Evolutionary conservation across 306 rosid species (phyloP), one percentile per base, ranked within the genome.

Genomic region (Castanopsis chinensis): DNA sequence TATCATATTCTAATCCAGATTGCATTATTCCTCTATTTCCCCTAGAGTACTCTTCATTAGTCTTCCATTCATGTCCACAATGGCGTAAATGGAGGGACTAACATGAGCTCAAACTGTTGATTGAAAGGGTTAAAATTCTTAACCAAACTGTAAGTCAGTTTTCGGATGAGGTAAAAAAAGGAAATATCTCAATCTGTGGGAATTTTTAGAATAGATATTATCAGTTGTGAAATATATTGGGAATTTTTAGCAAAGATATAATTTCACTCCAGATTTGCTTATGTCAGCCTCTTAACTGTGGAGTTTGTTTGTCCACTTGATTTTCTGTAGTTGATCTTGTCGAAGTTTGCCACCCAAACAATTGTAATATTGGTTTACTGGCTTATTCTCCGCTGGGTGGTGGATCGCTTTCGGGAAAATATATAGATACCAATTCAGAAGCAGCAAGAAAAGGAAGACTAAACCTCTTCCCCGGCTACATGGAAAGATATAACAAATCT

Each of bases 291-390:
- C 69, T 77, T 35, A 21, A 63, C 23, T 51, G 52, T 64, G 32
- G 41, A 78, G n/a, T 37, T 78, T 21, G 9, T 79, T 69, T 75
- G 68, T 65, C 61, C 35, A 55, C 79, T 73, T 57, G 67, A 60
- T 57, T 83, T 45, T 73, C 55, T 79, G 88, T 93, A 95, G 98
- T 79, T 82, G 92, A 93, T 81, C 99, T 95, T 67, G 90, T 84
- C 72, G 99, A 95, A 83, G 98, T 90, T 79, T 95, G 98, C 81
- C 94, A 92, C 85, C 96, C 98, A 57, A 85, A 89, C 63, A 90
- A 95, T 87, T 83, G 32, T 82, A 95, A 92, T 73, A 82, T 95
- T 73, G 99, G 97, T 51, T 85, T 95, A 82, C 86, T 93, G 45
- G 79, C 97, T 72, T 92, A 92, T 83, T 95, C 99, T 70, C 98